These are phyloP conservation scores for Trichoderma afroharzianum DNA, from an alignment of 2,329 filamentous ascomycete genomes.

Conservation along the genomic window DNA sequence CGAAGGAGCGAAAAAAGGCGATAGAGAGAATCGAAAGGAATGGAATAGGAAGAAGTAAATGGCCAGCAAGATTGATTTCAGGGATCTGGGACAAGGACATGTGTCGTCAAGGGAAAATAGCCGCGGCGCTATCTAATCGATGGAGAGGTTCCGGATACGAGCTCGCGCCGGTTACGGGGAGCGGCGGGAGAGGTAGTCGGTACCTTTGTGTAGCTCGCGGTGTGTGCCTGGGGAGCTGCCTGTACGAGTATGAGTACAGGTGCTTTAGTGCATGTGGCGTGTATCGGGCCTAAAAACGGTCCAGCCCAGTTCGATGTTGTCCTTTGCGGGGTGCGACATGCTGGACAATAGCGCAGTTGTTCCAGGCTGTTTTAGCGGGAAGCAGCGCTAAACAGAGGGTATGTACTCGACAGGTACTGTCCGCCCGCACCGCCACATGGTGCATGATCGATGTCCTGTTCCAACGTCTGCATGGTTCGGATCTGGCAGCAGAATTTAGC, in stretches of 20 bases:
- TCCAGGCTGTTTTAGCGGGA: neutral
- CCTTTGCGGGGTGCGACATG: neutral
- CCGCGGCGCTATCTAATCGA: conserved; percentile 9
- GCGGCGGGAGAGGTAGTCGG: neutral
- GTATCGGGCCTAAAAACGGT: neutral
- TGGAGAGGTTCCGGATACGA: neutral
- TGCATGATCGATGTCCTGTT: neutral
- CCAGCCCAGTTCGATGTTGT: neutral
- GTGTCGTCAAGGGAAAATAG: conserved; percentile 25
- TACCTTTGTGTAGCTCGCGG: neutral
- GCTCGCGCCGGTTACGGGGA: neutral
- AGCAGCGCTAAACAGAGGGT: neutral
- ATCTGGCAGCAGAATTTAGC: neutral
- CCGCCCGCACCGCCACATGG: neutral
- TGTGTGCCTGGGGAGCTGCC: neutral
- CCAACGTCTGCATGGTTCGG: too few relatives aligned
- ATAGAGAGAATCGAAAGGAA: neutral
- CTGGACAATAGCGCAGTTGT: neutral
- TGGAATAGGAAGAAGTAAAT: neutral
- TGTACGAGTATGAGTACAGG: neutral
- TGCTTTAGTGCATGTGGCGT: neutral
- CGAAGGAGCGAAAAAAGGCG: neutral
- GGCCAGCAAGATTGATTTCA: conserved; percentile 13
- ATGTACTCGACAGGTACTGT: neutral
- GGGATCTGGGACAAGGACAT: conserved; percentile 29